These are phyloP conservation scores for Botrytis tulipae DNA, from an alignment of 2,329 filamentous ascomycete species.

Conservation along the genomic window DNA sequence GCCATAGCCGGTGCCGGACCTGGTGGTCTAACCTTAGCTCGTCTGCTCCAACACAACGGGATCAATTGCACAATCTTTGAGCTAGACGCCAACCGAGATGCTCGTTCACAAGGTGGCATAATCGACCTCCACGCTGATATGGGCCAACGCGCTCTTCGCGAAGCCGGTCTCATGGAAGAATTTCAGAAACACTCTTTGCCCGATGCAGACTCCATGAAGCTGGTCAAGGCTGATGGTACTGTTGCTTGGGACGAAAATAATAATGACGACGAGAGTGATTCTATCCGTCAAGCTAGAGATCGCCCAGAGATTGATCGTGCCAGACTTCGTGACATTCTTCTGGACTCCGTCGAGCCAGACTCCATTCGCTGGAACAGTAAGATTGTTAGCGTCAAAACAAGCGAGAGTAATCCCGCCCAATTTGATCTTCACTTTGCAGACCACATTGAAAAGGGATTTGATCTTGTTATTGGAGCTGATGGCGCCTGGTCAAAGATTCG, in stretches of 20 bases:
- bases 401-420: constrained; percentile 14
- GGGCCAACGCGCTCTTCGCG: constrained; percentile 38
- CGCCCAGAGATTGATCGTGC: constrained; percentile 44
- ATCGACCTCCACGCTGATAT: constrained; percentile 46
- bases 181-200: constrained; percentile 42
- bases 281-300: constrained; percentile 16
- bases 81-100: constrained; percentile 29
- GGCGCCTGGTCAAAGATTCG: constrained; percentile 45
- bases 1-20: constrained; percentile 31
- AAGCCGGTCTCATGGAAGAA: constrained; percentile 36
- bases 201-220: constrained; percentile 44
- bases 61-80: constrained; percentile 38
- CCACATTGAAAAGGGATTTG: constrained; percentile 32
- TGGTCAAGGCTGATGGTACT: constrained; percentile 39
- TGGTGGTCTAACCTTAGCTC: constrained; percentile 28
- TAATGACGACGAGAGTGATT: constrained; percentile 4
- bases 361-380: constrained; percentile 43
- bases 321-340: constrained; percentile 40
- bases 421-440: constrained; percentile 27
- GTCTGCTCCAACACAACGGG: constrained; percentile 29
- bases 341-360: constrained; percentile 36
- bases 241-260: constrained; percentile 28
- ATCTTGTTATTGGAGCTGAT: constrained; percentile 44
- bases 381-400: constrained; percentile 33
- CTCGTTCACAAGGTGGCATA: constrained; percentile 42